Conservation (phyloP, 1,284 basidiomycete species). For the Cutaneotrichosporon arboriforme region DNA sequence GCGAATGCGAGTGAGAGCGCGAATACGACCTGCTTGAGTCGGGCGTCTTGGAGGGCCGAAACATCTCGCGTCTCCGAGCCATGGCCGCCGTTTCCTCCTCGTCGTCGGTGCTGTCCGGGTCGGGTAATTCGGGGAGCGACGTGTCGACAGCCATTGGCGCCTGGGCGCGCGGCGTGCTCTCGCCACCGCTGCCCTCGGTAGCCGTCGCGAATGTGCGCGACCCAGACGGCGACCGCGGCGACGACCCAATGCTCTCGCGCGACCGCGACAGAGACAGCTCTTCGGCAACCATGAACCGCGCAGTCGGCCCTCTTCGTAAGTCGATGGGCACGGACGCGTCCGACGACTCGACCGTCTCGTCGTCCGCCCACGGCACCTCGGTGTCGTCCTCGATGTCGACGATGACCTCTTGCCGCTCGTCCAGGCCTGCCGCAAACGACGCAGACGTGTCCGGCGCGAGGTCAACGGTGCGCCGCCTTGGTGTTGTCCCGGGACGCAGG, state of each 20-base stretch:
- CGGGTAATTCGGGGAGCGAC: constrained; percentile 29
- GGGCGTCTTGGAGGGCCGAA: constrained; percentile 19
- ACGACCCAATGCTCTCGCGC: neutral
- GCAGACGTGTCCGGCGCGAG: constrained; percentile 23
- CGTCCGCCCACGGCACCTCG: constrained; percentile 17
- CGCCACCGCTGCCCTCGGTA: too few relatives aligned
- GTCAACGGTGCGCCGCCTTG: constrained; percentile 9
- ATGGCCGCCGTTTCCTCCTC: constrained; percentile 18
- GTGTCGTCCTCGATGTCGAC: constrained; percentile 38
- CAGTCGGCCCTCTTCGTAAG: constrained; percentile 2
- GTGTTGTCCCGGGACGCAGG: neutral
- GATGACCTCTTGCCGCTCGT: constrained; percentile 16
- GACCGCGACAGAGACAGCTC: constrained; percentile 3
- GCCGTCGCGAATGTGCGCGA: neutral
- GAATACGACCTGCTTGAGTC: neutral
- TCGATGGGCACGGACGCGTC: constrained; percentile 5
- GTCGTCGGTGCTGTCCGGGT: constrained; percentile 19
- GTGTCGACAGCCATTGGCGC: neutral
- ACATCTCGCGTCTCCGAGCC: constrained; percentile 24
- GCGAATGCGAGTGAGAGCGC: neutral
- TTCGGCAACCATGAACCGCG: constrained; percentile 8
- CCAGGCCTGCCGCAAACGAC: constrained; percentile 28
- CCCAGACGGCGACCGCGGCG: neutral
- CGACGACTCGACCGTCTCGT: constrained; percentile 7
- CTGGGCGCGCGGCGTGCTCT: too few relatives aligned